Base-by-base conservation (phyloP, 2,329 filamentous ascomycete genomes). In the Penicillium occitanis region DNA sequence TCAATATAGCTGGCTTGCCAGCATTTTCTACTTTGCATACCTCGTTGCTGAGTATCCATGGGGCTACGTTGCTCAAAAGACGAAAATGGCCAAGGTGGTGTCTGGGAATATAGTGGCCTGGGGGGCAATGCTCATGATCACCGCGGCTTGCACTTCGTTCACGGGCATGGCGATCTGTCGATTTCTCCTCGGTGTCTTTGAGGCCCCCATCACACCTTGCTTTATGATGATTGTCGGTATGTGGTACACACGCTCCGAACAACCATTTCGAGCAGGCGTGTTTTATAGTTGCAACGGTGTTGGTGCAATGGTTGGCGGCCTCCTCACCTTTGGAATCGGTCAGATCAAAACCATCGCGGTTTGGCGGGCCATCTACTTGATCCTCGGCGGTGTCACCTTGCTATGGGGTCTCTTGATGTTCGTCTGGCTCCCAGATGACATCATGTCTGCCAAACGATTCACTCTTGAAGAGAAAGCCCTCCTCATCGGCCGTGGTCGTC, bases 161-260 rank as follows among this genome's bases (percentile, higher is more conserved):
- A 80, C 75, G 3, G 82, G 83, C 0, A 77, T 88, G 0, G 72
- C 86, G n/a, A 75, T 79, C 0, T 76, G 82, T 10, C 81, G 86
- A 0, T 83, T 87, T 70, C 73, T 87, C 2, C 78, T 87, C 0
- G 86, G 86, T 5, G 79, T 83, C 13, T 82, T 82, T 0, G 86
- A 88, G 71, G 84, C 85, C 1, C 83, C 81, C 4, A 81, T 86
- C 59, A 83, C 81, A 0, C 86, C 86, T 0, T 82, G 80, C 0
- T 84, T 87, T 69, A 84, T 87, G 77, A 83, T 85, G 69, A 78
- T 87, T 63, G 86, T 84, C 0, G 81, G 81, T 0, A 85, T 83
- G 4, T 86, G 83, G 83, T 87, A 86, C 69, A 85, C 83, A 0
- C 83, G 85, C 40, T 83, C 85, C 63, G 85, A 86, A 71, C 84